Conservation (phyloP, 805 yeast genomes). For the Pichia nanzhaoensis region DNA sequence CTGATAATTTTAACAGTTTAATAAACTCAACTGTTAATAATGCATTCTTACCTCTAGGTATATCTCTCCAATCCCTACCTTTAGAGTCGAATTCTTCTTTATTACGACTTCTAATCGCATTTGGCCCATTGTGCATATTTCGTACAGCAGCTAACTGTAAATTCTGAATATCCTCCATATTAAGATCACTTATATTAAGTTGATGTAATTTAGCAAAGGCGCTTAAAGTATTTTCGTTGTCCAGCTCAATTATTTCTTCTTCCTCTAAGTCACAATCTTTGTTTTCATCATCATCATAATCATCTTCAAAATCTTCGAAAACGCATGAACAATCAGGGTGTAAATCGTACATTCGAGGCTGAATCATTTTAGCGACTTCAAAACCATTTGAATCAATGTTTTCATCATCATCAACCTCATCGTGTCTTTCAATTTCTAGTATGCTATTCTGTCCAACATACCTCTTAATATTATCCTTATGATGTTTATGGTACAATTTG, state of each 20-base stretch:
- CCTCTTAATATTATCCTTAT: conserved; percentile 9
- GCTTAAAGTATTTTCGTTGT: conserved; percentile 7
- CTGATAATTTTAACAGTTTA: conserved; percentile 20
- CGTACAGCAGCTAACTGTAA: conserved; percentile 6
- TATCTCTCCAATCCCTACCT: conserved; percentile 69
- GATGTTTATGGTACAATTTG: background rate
- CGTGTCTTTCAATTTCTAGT: conserved; percentile 18
- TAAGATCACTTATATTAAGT: background rate
- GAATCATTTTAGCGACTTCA: background rate
- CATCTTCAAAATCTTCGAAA: conserved; percentile 20
- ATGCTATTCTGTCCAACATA: conserved; percentile 14
- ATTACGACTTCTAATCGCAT: conserved; percentile 31
- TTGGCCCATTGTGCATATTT: conserved; percentile 16
- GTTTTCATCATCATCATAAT: conserved; percentile 15
- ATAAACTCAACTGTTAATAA: conserved; percentile 27
- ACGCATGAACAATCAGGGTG: conserved; percentile 35
- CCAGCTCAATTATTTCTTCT: conserved; percentile 11
- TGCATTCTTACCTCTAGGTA: conserved; percentile 54
- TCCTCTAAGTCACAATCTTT: conserved; percentile 9
- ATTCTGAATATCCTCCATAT: conserved; percentile 1
- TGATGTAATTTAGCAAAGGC: conserved; percentile 1
- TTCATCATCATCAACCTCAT: conserved; percentile 13
- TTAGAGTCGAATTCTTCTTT: conserved; percentile 44
- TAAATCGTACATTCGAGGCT: conserved; percentile 19
- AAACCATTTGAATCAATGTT: background rate